Evolutionary conservation across 129 eudicot genomes (phyloP).

Genomic region (Flaveria bidentis): DNA sequence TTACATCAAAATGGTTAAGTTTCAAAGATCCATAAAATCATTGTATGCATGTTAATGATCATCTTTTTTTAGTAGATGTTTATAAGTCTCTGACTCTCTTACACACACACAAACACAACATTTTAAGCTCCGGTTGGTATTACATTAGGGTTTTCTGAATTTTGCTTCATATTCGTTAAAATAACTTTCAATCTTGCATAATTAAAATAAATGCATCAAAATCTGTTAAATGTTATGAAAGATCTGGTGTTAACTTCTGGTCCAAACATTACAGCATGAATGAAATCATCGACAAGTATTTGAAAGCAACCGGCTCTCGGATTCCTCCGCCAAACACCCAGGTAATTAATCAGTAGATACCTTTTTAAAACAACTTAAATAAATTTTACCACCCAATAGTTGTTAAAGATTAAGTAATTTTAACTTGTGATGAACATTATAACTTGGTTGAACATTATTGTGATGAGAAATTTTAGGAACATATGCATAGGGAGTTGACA

Average conservation of each 20-base stretch:
- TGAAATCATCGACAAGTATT: slow-evolving; percentile 62
- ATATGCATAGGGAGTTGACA: slow-evolving; percentile 50
- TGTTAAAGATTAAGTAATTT: background rate
- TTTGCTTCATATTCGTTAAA: background rate
- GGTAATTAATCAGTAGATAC: slow-evolving; percentile 36
- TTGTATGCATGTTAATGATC: background rate
- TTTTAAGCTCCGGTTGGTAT: background rate
- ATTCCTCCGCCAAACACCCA: slow-evolving; percentile 47
- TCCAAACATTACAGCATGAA: slow-evolving; percentile 55
- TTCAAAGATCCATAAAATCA: slow-evolving; percentile 6
- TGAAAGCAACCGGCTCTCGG: slow-evolving; percentile 51
- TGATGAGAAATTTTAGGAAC: slow-evolving; percentile 42
- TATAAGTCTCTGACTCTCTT: slow-evolving; percentile 7
- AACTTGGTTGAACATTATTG: slow-evolving; percentile 11
- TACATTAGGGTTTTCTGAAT: slow-evolving; percentile 27
- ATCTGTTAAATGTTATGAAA: background rate
- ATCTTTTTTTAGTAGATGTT: background rate
- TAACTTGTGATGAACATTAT: too few relatives aligned
- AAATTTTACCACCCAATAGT: background rate
- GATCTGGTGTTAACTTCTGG: slow-evolving; percentile 12
- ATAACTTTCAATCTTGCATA: background rate
- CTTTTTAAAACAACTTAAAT: background rate
- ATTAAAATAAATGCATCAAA: background rate
- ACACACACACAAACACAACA: background rate
- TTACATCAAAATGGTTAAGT: background rate